Conservation (phyloP, 345 rosid species). For the Arabis alpina region DNA sequence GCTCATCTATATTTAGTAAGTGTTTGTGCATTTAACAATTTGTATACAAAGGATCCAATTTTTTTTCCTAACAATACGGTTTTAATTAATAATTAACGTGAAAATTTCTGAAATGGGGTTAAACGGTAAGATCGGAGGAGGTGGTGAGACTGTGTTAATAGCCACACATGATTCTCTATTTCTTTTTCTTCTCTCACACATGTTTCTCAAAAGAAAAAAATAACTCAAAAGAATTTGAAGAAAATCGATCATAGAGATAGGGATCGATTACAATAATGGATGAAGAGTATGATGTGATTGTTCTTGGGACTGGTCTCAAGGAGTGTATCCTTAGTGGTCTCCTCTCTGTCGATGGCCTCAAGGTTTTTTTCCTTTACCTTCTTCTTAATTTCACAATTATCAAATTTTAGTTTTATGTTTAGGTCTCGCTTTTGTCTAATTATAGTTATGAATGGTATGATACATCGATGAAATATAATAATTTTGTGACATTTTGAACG, state of each 20-base stretch:
- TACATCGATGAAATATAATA: not conserved
- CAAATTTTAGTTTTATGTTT: not conserved
- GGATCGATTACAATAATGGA: conserved; percentile 55
- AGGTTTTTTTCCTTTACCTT: conserved; percentile 45
- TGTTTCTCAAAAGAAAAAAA: not conserved
- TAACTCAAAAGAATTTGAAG: not conserved
- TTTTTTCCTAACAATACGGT: conserved; percentile 13
- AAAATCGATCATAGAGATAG: not conserved
- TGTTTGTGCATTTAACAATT: not conserved
- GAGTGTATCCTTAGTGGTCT: conserved; percentile 98
- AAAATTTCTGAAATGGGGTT: conserved; percentile 23
- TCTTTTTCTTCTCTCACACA: conserved; percentile 24
- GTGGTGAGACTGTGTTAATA: conserved; percentile 38
- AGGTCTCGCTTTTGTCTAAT: conserved; percentile 13
- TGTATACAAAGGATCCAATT: not conserved
- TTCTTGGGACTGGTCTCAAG: conserved; percentile 95
- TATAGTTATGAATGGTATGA: not conserved
- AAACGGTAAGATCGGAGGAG: conserved; percentile 37
- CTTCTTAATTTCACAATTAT: not conserved
- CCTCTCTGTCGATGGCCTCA: conserved; percentile 93
- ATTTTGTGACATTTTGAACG: not conserved
- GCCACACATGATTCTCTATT: conserved; percentile 40
- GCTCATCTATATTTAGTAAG: conserved; percentile 14
- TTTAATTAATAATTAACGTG: not conserved
- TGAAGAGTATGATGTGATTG: conserved; percentile 94